A percentile compares a stretch with the other conserved stretches of the same genome.
Conservation (phyloP, 2,329 filamentous ascomycete species). For the Diplodia intermedia region DNA sequence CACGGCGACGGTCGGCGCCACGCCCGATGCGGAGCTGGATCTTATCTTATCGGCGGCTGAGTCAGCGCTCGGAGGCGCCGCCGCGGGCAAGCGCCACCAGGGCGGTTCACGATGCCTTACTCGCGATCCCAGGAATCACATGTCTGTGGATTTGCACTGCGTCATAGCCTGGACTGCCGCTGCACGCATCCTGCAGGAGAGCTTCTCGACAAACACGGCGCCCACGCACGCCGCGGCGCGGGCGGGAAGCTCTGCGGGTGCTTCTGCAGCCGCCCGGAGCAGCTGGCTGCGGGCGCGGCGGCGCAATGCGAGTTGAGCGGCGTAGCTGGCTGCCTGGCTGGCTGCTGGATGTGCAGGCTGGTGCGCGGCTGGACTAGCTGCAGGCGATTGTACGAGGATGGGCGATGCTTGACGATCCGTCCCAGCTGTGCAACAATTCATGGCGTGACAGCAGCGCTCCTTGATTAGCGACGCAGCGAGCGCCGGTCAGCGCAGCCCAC, state of each 20-base stretch:
- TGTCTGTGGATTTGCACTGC: conserved; percentile 13
- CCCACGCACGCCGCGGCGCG: conserved; percentile 18
- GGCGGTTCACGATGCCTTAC: conserved; percentile 22
- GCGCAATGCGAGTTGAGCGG: neutral
- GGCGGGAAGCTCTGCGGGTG: conserved; percentile 12
- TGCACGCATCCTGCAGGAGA: conserved; percentile 23
- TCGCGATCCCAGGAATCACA: conserved; percentile 15
- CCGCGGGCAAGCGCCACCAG: conserved; percentile 6
- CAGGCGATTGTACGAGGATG: conserved; percentile 15
- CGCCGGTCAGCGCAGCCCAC: conserved; percentile 19
- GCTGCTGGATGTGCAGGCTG: conserved; percentile 14
- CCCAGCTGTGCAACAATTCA: conserved; percentile 11
- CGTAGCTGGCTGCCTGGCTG: conserved; percentile 9
- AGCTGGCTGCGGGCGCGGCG: neutral
- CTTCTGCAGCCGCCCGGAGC: conserved; percentile 10
- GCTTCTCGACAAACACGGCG: conserved; percentile 9
- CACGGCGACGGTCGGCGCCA: neutral
- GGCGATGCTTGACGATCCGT: conserved; percentile 26
- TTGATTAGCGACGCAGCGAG: conserved; percentile 19
- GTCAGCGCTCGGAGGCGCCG: neutral
- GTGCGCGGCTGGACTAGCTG: conserved; percentile 24
- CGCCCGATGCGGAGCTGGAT: neutral
- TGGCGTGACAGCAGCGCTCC: conserved; percentile 25
- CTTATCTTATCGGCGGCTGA: neutral
- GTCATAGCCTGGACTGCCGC: conserved; percentile 22